Conservation (phyloP, 805 yeast genomes). For the Metschnikowia matae region DNA sequence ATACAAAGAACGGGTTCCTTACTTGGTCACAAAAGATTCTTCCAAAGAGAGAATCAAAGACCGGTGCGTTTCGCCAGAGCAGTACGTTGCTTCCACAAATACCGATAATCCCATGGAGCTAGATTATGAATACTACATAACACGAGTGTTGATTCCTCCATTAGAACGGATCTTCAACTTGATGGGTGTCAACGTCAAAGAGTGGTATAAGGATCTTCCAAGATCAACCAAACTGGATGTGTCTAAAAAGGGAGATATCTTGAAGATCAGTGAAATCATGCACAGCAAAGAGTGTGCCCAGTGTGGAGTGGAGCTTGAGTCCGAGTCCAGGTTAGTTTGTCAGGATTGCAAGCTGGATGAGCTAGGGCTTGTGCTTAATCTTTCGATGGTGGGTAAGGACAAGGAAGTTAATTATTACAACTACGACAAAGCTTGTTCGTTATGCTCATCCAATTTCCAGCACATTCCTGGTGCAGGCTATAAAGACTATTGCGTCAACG, state of each 20-base stretch:
- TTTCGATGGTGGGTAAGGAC: conserved; percentile 21
- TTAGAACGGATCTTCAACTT: conserved; percentile 77
- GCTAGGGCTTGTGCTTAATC: conserved; percentile 28
- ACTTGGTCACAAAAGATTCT: conserved; percentile 61
- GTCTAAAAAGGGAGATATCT: conserved; percentile 8
- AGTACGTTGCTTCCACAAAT: conserved; percentile 44
- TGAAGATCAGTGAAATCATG: conserved; percentile 10
- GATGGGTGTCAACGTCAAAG: conserved; percentile 72
- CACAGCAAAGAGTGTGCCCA: conserved; percentile 11
- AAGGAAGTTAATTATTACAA: conserved; percentile 12
- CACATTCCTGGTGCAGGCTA: conserved; percentile 8
- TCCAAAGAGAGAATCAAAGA: conserved; percentile 64
- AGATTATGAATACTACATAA: conserved; percentile 83
- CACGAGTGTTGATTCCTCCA: conserved; percentile 83
- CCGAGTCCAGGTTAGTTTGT: conserved; percentile 17
- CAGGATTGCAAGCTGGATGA: conserved; percentile 26
- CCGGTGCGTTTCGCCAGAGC: conserved; percentile 75
- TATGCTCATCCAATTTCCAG: conserved; percentile 21
- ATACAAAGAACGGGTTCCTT: conserved; percentile 83
- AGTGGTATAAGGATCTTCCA: conserved; percentile 77
- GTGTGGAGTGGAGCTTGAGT: conserved; percentile 11
- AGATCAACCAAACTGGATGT: conserved; percentile 16
- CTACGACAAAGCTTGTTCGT: conserved; percentile 17
- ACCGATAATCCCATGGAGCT: conserved; percentile 41
- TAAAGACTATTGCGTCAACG: conserved; percentile 46